Percentiles rank a stretch among this genome's conserved stretches.
phyloP scores from a whole-genome alignment of 805 yeast species.

The Wickerhamomyces bisporus region DNA sequence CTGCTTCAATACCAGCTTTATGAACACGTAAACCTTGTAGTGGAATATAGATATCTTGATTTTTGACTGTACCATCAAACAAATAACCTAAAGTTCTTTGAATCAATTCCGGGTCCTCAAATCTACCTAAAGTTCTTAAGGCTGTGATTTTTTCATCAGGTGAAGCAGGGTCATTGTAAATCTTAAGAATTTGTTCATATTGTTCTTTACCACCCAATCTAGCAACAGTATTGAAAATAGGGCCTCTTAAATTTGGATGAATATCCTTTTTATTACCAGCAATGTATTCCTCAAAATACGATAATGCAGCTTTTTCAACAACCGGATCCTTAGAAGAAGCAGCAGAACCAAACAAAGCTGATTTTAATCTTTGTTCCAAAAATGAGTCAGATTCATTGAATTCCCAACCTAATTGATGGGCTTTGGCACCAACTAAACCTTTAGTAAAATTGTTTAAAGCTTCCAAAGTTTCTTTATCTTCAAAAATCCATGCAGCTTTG shows the following conservation, averaged over 20 bases:
- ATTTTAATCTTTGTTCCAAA: constrained; percentile 61
- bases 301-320: constrained; percentile 41
- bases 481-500: constrained; percentile 52
- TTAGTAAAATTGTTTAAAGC: constrained; percentile 49
- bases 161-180: constrained; percentile 56
- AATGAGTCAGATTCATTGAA: constrained; percentile 52
- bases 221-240: constrained; percentile 65
- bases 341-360: constrained; percentile 57
- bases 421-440: constrained; percentile 50
- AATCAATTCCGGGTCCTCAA: constrained; percentile 46
- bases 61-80: constrained; percentile 53
- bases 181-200: constrained; percentile 55
- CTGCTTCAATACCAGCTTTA: constrained; percentile 57
- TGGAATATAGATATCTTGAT: constrained; percentile 76
- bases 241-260: constrained; percentile 66
- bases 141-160: constrained; percentile 69
- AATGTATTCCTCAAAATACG: constrained; percentile 47
- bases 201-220: constrained; percentile 55
- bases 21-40: constrained; percentile 66
- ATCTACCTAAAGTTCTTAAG: constrained; percentile 62
- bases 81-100: constrained; percentile 51
- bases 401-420: constrained; percentile 58
- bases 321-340: constrained; percentile 44
- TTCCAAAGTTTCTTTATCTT: constrained; percentile 38
- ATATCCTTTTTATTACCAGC: constrained; percentile 64